Evolutionary conservation across 2,329 filamentous ascomycete genomes (phyloP).

Genomic region (Fusarium brachygibbosum): DNA sequence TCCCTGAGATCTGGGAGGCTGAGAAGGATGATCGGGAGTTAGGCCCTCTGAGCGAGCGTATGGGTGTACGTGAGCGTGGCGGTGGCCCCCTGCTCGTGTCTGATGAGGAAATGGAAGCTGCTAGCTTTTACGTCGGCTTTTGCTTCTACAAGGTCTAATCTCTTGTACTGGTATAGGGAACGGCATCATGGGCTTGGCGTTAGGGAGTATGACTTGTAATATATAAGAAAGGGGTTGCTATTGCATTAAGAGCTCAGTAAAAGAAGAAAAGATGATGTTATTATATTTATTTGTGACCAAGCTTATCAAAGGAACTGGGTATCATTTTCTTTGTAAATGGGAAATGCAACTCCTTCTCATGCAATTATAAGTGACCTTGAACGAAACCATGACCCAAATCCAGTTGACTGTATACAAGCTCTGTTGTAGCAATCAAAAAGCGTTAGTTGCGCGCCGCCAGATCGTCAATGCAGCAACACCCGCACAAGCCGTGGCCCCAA

Average conservation of each 20-base stretch:
- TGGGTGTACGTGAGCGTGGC: slow-evolving; percentile 85
- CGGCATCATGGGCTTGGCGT: slow-evolving; percentile 16
- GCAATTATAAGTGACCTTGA: slow-evolving; percentile 21
- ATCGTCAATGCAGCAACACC: slow-evolving; percentile 75
- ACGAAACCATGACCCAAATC: neutral
- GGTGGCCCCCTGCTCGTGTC: slow-evolving; percentile 78
- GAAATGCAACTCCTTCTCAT: slow-evolving; percentile 46
- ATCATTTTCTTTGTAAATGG: slow-evolving; percentile 49
- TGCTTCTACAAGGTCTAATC: slow-evolving; percentile 92
- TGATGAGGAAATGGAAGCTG: slow-evolving; percentile 92
- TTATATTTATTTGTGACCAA: slow-evolving; percentile 38
- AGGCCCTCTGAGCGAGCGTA: slow-evolving; percentile 90
- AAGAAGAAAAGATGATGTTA: slow-evolving; percentile 36
- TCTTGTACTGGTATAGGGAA: neutral
- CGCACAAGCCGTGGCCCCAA: slow-evolving; percentile 79
- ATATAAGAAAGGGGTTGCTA: slow-evolving; percentile 7
- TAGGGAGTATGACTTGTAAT: slow-evolving; percentile 13
- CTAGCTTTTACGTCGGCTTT: slow-evolving; percentile 91
- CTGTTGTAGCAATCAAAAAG: slow-evolving; percentile 48
- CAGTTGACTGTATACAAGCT: neutral
- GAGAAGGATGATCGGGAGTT: slow-evolving; percentile 88
- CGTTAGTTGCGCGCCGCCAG: slow-evolving; percentile 70
- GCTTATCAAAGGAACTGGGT: slow-evolving; percentile 48
- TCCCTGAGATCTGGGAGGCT: slow-evolving; percentile 90
- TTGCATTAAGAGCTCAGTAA: slow-evolving; percentile 3